A percentile compares a stretch with the other conserved stretches of the same genome.
Conservation (phyloP, 768 basidiomycete species). For the Galerina marginata region DNA sequence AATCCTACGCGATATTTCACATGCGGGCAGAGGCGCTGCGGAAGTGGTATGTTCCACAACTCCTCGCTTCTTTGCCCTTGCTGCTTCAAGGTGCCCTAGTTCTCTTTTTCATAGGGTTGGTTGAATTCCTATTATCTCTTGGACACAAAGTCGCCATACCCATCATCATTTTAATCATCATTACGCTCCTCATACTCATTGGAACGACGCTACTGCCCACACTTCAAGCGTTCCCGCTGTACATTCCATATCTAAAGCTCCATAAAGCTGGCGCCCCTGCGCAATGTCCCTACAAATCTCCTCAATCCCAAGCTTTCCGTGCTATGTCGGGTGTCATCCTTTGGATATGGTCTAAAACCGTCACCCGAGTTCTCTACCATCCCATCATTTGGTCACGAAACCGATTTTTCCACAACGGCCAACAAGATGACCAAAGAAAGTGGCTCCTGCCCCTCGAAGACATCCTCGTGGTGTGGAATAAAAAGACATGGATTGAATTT, state of each 20-base stretch:
- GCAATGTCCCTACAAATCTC: conserved; percentile 18
- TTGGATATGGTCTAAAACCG: conserved; percentile 15
- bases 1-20: conserved; percentile 20
- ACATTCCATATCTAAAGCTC: conserved; percentile 5
- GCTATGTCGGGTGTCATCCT: conserved; percentile 6
- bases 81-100: conserved; percentile 32
- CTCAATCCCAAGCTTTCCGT: conserved; percentile 19
- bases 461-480: conserved; percentile 11
- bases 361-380: neutral
- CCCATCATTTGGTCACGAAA: conserved; percentile 2
- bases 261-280: conserved; percentile 13
- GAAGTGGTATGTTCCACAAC: conserved; percentile 30
- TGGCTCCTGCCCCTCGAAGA: neutral
- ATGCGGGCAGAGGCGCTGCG: conserved; percentile 31
- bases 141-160: conserved; percentile 20
- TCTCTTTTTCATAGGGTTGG: conserved; percentile 32
- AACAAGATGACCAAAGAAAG: too few relatives aligned
- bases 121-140: conserved; percentile 27
- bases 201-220: conserved; percentile 29
- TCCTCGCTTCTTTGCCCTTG: conserved; percentile 29
- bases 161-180: conserved; percentile 22
- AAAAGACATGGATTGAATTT: conserved; percentile 16
- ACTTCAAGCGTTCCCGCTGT: conserved; percentile 18
- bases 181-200: conserved; percentile 22
- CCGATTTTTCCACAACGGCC: too few relatives aligned